Evolutionary conservation across 2,329 filamentous ascomycete genomes (phyloP).

Genomic region (Hypoxylon sp.): DNA sequence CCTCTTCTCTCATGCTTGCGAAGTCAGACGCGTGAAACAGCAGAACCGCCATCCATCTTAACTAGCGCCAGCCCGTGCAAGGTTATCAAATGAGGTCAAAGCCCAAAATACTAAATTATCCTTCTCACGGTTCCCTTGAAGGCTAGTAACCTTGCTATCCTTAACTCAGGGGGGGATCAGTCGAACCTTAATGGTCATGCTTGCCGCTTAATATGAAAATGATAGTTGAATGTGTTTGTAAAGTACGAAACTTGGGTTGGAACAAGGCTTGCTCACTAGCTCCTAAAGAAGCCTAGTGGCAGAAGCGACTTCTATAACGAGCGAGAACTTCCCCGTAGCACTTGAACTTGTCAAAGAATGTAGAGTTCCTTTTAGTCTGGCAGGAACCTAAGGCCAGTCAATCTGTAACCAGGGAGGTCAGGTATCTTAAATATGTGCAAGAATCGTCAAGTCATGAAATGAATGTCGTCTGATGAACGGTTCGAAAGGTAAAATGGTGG

Average conservation of each 20-base stretch:
- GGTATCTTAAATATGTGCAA: constrained; percentile 54
- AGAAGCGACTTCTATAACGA: constrained; percentile 39
- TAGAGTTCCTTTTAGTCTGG: constrained; percentile 36
- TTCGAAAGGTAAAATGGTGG: constrained; percentile 40
- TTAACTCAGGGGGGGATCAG: constrained; percentile 16
- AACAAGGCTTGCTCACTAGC: constrained; percentile 11
- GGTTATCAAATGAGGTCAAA: constrained; percentile 42
- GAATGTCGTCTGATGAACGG: constrained; percentile 42
- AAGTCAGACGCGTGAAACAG: constrained; percentile 45
- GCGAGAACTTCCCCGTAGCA: constrained; percentile 26
- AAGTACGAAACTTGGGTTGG: constrained; percentile 10
- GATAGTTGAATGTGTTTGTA: constrained; percentile 18
- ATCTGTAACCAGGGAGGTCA: constrained; percentile 42
- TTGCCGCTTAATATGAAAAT: constrained; percentile 16
- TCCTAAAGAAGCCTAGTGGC: constrained; percentile 5
- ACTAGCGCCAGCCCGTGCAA: constrained; percentile 51
- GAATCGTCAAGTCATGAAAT: constrained; percentile 51
- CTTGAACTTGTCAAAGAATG: constrained; percentile 36
- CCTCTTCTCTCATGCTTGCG: constrained; percentile 42
- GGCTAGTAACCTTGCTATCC: constrained; percentile 25
- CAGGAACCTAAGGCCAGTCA: constrained; percentile 39
- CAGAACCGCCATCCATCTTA: constrained; percentile 49
- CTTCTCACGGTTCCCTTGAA: constrained; percentile 28
- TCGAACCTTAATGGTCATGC: constrained; percentile 20
- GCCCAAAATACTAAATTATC: constrained; percentile 42